phyloP scores from a whole-genome alignment of 805 yeast genomes.

The Candida caryicola region DNA sequence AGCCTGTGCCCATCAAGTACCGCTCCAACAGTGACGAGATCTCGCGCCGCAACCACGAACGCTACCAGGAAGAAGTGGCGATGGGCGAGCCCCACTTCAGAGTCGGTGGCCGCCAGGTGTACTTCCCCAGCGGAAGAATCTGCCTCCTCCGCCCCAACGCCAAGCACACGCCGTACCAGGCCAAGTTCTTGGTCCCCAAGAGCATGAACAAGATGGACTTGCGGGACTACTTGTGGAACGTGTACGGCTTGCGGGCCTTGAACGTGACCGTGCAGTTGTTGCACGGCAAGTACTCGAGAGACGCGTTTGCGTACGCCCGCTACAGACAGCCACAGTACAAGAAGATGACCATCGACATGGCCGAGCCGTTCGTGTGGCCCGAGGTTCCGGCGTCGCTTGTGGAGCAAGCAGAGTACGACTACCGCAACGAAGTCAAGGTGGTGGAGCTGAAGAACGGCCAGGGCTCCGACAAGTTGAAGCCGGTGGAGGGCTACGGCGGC shows the following conservation, averaged over 20 bases:
- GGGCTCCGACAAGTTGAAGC: slow-evolving; percentile 70
- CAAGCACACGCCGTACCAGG: slow-evolving; percentile 96
- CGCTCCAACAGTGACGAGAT: slow-evolving; percentile 32
- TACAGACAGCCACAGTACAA: slow-evolving; percentile 77
- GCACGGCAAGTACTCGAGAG: slow-evolving; percentile 65
- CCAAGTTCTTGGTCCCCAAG: slow-evolving; percentile 91
- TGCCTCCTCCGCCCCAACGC: slow-evolving; percentile 86
- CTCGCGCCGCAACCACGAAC: slow-evolving; percentile 37
- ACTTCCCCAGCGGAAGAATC: slow-evolving; percentile 82
- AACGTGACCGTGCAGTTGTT: slow-evolving; percentile 82
- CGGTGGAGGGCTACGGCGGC: slow-evolving; percentile 74
- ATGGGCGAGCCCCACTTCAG: slow-evolving; percentile 74
- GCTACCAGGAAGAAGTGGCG: slow-evolving; percentile 50
- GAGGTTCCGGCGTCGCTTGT: slow-evolving; percentile 41
- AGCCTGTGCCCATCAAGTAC: slow-evolving; percentile 42
- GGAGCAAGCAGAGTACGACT: slow-evolving; percentile 35
- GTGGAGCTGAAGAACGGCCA: slow-evolving; percentile 47
- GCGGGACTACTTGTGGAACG: slow-evolving; percentile 86
- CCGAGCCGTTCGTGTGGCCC: slow-evolving; percentile 96
- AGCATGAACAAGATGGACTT: slow-evolving; percentile 91
- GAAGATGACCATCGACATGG: slow-evolving; percentile 96
- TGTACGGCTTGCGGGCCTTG: slow-evolving; percentile 87
- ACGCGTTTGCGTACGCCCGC: slow-evolving; percentile 57
- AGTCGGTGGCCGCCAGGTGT: slow-evolving; percentile 72
- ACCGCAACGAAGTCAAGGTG: slow-evolving; percentile 49